Evolutionary conservation across 2,329 filamentous ascomycete genomes (phyloP), one percentile per base, ranked within the genome.

Genomic region (Zasmidium angulare): DNA sequence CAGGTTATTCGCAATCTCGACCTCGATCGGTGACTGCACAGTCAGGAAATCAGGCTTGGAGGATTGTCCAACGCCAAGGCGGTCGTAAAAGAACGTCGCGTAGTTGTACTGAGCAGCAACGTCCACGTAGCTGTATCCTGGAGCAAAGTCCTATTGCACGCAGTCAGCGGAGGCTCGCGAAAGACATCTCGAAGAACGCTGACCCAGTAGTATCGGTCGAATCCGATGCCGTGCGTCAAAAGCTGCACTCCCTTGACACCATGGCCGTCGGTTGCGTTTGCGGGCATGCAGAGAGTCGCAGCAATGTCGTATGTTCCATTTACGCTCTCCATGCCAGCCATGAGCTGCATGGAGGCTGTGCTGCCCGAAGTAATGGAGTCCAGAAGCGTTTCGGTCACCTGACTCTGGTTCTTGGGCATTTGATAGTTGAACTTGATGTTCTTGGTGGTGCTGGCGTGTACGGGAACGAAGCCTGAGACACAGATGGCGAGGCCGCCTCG

Each of bases 11-110:
- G 68, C 67, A 53, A 78, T 71, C 22, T 72, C 74, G 57, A 75
- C 67, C 57, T 79, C 72, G 22, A 76, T 55, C 20, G 71, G 66
- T 7, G 69, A 69, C 63, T 79, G 76, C 23, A 78, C 73, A 48
- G 70, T 66, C 49, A 75, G 65, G 11, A 74, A 70, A 57, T 78
- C 76, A 6, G 75, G 73, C 51, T 75, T 74, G 48, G 70, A 67
- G 22, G 75, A 77, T 9, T 58, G 59, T 1, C 76, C 77, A 1
- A 70, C 69, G 26, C 76, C 77, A 10, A 79, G 72, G 52, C 77
- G 75, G 63, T 79, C 76, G 67, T 78, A 78, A 55, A 71, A 72
- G 68, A 79, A 74, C 1, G 75, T 76, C 2, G 74, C 72, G 63
- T 76, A 76, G 56, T 73, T 73, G 29, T 70, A 63, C 40, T 67